Conservation (phyloP, 495 filamentous ascomycete species). For the Tuber umbilicatum region DNA sequence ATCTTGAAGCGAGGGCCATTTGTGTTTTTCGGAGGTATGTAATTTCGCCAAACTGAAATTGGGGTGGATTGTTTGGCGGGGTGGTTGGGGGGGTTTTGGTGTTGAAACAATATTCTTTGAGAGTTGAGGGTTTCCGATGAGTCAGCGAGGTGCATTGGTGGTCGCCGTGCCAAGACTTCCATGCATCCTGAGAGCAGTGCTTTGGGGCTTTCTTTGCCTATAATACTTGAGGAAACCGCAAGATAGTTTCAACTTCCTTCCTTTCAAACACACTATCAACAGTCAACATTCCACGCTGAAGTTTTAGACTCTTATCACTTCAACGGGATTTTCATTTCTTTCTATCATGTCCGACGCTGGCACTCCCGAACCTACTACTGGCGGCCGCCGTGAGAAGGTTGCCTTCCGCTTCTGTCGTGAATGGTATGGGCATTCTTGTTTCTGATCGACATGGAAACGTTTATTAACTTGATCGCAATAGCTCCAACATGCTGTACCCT, state of each 20-base stretch:
- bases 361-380: constrained; percentile 30
- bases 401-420: constrained; percentile 96
- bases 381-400: constrained; percentile 45
- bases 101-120: neutral
- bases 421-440: constrained; percentile 53
- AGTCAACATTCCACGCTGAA: neutral
- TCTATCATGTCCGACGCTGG: constrained; percentile 37
- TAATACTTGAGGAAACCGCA: neutral
- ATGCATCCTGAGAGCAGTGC: neutral
- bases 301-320: neutral
- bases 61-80: constrained; percentile 10
- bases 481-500: constrained; percentile 95
- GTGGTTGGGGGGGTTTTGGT: neutral
- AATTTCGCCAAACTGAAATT: neutral
- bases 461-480: constrained; percentile 33
- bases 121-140: constrained; percentile 28
- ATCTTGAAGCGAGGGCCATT: constrained; percentile 41
- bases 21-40: neutral
- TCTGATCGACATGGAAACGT: neutral
- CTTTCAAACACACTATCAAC: neutral
- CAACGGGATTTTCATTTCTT: neutral
- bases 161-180: constrained; percentile 5
- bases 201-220: neutral
- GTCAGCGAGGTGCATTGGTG: constrained; percentile 14
- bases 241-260: constrained; percentile 1